These are phyloP conservation scores for Phialophora macrospora DNA, from an alignment of 2,329 filamentous ascomycete species.

Conservation along the genomic window DNA sequence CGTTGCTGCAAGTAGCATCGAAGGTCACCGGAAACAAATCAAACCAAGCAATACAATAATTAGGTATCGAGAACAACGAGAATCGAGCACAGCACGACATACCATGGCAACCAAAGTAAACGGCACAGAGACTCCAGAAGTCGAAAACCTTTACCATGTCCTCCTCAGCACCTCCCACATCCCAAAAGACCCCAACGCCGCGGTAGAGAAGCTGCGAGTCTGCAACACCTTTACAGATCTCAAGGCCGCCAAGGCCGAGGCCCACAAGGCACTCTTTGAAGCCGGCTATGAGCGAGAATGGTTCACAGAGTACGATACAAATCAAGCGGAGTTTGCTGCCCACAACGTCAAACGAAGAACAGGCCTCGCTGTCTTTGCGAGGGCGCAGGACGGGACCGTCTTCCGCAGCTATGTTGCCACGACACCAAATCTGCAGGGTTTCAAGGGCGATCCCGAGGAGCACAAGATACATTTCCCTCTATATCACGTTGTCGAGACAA, in stretches of 20 bases:
- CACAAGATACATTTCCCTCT: slow-evolving; percentile 39
- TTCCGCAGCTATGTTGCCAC: slow-evolving; percentile 41
- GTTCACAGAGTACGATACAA: slow-evolving; percentile 40
- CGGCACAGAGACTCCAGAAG: slow-evolving; percentile 14
- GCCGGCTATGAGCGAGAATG: slow-evolving; percentile 43
- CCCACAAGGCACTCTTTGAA: slow-evolving; percentile 42
- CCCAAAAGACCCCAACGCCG: slow-evolving; percentile 38
- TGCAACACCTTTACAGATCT: slow-evolving; percentile 40
- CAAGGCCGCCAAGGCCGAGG: slow-evolving; percentile 38
- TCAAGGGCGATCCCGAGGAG: slow-evolving; percentile 33
- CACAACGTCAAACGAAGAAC: slow-evolving; percentile 32
- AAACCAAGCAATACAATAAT: background rate
- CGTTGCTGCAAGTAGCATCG: background rate
- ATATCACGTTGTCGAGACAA: slow-evolving; percentile 42
- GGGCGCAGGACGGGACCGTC: slow-evolving; percentile 38
- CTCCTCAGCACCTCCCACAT: slow-evolving; percentile 39
- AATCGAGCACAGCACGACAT: slow-evolving; percentile 2
- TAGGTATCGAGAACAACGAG: background rate
- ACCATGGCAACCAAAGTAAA: slow-evolving; percentile 26
- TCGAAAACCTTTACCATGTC: slow-evolving; percentile 40
- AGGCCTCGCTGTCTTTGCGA: slow-evolving; percentile 40
- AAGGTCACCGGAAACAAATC: background rate
- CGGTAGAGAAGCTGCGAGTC: slow-evolving; percentile 41
- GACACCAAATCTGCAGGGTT: slow-evolving; percentile 34
- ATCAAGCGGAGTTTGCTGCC: slow-evolving; percentile 29